Conservation (phyloP, 2,329 filamentous ascomycete genomes). For the Paraphoma chrysanthemicola region DNA sequence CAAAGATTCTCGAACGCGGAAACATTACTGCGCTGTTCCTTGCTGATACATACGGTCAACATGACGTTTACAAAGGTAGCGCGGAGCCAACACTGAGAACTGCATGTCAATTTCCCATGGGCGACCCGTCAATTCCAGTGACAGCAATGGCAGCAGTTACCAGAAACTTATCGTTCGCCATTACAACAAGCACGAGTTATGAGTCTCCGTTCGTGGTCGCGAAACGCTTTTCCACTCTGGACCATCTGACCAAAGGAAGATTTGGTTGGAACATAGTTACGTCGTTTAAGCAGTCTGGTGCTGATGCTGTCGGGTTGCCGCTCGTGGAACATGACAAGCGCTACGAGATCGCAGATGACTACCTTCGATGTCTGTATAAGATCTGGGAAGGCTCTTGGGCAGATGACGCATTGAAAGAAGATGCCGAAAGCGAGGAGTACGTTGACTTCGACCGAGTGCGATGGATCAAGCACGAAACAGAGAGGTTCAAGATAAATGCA, state of each 20-base stretch:
- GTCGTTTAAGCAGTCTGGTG: conserved; percentile 68
- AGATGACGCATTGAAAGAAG: conserved; percentile 66
- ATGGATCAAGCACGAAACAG: conserved; percentile 65
- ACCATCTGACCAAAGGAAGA: conserved; percentile 68
- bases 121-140: conserved; percentile 66
- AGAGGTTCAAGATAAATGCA: conserved; percentile 68
- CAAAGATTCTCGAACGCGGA: conserved; percentile 34
- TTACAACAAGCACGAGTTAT: conserved; percentile 70
- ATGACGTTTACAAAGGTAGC: conserved; percentile 59
- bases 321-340: conserved; percentile 66
- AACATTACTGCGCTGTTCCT: conserved; percentile 43
- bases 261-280: conserved; percentile 63
- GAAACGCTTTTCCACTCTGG: conserved; percentile 66
- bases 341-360: conserved; percentile 71
- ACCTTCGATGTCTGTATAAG: conserved; percentile 71
- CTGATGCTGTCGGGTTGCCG: conserved; percentile 30
- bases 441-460: conserved; percentile 61
- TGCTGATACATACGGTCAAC: conserved; percentile 62
- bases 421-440: conserved; percentile 59
- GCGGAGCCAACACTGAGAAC: conserved; percentile 64
- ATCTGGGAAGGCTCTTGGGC: conserved; percentile 70
- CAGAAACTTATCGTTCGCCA: conserved; percentile 67
- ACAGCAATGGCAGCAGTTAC: conserved; percentile 71
- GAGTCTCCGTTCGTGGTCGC: conserved; percentile 71
- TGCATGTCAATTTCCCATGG: conserved; percentile 71